Evolutionary conservation across 352 stramenopile species (phyloP).

Genomic region (Phytopythium vexans): DNA sequence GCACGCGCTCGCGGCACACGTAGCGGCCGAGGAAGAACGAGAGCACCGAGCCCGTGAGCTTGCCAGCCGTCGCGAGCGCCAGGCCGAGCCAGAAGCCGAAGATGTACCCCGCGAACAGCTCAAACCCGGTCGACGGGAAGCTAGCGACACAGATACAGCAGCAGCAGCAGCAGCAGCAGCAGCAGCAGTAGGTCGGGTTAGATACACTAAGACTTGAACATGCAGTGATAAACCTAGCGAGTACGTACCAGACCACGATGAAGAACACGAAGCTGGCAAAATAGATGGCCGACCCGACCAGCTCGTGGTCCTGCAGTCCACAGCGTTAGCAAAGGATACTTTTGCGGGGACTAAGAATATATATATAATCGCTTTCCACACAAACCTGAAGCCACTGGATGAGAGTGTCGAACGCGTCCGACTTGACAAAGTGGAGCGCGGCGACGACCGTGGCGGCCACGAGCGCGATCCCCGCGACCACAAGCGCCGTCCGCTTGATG

Average conservation of each 20-base stretch:
- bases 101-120: constrained; percentile 73
- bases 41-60: constrained; percentile 63
- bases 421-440: constrained; percentile 36
- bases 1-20: constrained; percentile 55
- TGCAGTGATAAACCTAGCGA: background rate
- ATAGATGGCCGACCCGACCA: constrained; percentile 41
- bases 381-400: constrained; percentile 57
- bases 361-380: too few relatives aligned
- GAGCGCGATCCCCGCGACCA: constrained; percentile 12
- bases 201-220: background rate
- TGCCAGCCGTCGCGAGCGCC: constrained; percentile 55
- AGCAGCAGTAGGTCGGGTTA: too few relatives aligned
- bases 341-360: too few relatives aligned
- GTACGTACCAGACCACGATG: constrained; percentile 51
- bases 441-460: constrained; percentile 19
- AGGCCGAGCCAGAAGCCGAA: constrained; percentile 77
- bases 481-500: constrained; percentile 9
- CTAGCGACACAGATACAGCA: constrained; percentile 13
- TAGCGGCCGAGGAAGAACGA: constrained; percentile 72
- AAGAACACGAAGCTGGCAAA: constrained; percentile 39
- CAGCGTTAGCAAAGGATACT: too few relatives aligned
- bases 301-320: constrained; percentile 21
- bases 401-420: constrained; percentile 37
- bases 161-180: too few relatives aligned
- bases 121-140: constrained; percentile 76